Evolutionary conservation across 2,329 filamentous ascomycete species (phyloP), one percentile per base, ranked within the genome.

Genomic region (Calonectria henricotiae): DNA sequence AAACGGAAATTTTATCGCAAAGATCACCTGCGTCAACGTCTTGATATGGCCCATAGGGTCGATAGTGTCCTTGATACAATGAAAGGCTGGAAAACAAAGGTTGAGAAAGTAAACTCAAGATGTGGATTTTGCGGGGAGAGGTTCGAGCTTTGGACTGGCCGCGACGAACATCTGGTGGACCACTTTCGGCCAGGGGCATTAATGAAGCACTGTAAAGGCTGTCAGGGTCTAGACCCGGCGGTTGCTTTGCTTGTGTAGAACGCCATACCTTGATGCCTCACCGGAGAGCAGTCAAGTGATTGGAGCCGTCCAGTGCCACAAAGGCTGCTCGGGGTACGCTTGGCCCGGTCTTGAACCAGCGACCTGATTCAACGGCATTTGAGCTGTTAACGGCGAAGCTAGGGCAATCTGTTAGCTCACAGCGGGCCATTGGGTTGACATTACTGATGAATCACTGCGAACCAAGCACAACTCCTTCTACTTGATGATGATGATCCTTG

Each of bases 331-430:
- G 8, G 35, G 39, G 5, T 25, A 17, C 23, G 6, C 6, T 20
- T 20, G 43, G 23, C 43, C 39, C 12, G 13, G n/a, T 20, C 5
- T 37, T 30, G 2, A 58, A 11, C 20, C 2, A 17, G 17, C 11
- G 35, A 7, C 43, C 7, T 7, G n/a, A 11, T n/a, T 20, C 20
- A 20, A 39, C 51, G 51, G 51, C 32, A 15, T 58, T 39, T 37
- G 20, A 7, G 51, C 51, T 58, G 51, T 58, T 58, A 58, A 39
- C 35, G 7, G 51, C 51, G 51, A 58, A 17, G 8, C 32, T 13
- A 39, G 32, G 11, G 51, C n/a, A 23, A 13, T 13, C 9, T 23
- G n/a, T 13, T 5, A 15, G 43, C 43, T 46, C 12, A 23, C 12
- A 35, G n/a, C 32, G 32, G 32, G 32, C 13, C 12, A 13, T 37